Percentiles rank a stretch among this genome's conserved stretches.
phyloP scores from a whole-genome alignment of 176 grass and related monocot species.

The Secale cereale region DNA sequence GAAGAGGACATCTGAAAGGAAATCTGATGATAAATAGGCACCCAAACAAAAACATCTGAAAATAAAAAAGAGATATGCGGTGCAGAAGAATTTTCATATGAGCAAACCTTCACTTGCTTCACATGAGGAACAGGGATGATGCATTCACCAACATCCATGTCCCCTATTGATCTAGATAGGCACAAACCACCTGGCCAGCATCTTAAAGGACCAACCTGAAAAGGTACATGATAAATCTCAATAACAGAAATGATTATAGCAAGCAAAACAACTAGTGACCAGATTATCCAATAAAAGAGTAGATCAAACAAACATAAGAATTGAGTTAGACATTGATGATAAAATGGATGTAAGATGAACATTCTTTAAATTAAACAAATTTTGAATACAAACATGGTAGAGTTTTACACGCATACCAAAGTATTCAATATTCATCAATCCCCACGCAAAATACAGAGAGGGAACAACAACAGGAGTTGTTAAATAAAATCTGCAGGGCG shows the following conservation, averaged over 20 bases:
- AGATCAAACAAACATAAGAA: background rate
- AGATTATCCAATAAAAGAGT: background rate
- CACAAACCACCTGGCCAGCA: constrained; percentile 99
- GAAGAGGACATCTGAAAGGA: background rate
- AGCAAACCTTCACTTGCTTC: constrained; percentile 97
- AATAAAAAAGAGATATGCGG: background rate
- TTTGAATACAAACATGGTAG: background rate
- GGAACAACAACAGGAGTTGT: background rate
- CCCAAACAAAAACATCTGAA: background rate
- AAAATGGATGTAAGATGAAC: constrained; percentile 4
- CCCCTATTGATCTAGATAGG: constrained; percentile 96
- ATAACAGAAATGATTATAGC: background rate
- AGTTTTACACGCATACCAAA: background rate
- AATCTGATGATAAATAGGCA: background rate
- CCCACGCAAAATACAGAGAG: background rate
- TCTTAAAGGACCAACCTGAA: constrained; percentile 95
- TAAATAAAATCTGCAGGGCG: background rate
- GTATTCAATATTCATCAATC: background rate
- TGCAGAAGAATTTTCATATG: constrained; percentile 24
- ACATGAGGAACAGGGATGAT: constrained; percentile 94
- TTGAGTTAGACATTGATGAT: background rate
- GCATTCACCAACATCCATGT: constrained; percentile 91
- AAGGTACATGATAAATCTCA: constrained; percentile 6
- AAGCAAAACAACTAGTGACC: background rate
- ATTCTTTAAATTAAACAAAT: background rate